phyloP scores from a whole-genome alignment of 1,139 yeast species.

The Sugiyamaella sp. region DNA sequence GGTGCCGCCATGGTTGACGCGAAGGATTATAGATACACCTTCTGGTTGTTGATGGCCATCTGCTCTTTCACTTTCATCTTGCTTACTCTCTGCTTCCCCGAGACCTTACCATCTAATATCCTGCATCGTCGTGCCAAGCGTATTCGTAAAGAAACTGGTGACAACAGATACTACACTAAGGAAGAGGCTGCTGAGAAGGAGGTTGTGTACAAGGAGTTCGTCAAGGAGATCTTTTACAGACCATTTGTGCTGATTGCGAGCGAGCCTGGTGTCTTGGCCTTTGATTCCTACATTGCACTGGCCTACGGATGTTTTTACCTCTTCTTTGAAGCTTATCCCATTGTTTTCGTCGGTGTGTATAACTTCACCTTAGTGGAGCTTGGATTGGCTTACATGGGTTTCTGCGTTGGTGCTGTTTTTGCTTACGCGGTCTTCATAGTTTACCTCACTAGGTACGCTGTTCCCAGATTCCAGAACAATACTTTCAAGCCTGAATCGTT shows the following conservation, averaged over 20 bases:
- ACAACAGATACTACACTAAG: constrained; percentile 37
- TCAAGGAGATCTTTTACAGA: constrained; percentile 52
- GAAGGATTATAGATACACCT: constrained; percentile 42
- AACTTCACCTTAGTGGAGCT: constrained; percentile 53
- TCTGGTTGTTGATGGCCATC: constrained; percentile 51
- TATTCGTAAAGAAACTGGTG: constrained; percentile 53
- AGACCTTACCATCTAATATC: constrained; percentile 54
- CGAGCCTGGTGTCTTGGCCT: constrained; percentile 43
- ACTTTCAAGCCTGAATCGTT: constrained; percentile 28
- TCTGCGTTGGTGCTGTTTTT: constrained; percentile 49
- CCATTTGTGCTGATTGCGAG: constrained; percentile 46
- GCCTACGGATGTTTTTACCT: constrained; percentile 58
- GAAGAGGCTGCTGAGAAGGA: constrained; percentile 35
- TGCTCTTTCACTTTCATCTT: constrained; percentile 46
- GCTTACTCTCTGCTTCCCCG: constrained; percentile 51
- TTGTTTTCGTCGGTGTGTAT: constrained; percentile 51
- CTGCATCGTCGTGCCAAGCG: constrained; percentile 52
- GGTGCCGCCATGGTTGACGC: constrained; percentile 57
- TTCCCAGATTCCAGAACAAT: constrained; percentile 22
- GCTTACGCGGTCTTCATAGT: constrained; percentile 30
- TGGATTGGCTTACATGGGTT: constrained; percentile 52
- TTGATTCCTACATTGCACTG: constrained; percentile 54
- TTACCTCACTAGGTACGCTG: constrained; percentile 21
- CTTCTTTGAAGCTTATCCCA: constrained; percentile 66
- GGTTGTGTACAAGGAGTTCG: constrained; percentile 28